Conservation (phyloP, 2,329 filamentous ascomycete genomes). For the Ophiocordyceps sinensis region DNA sequence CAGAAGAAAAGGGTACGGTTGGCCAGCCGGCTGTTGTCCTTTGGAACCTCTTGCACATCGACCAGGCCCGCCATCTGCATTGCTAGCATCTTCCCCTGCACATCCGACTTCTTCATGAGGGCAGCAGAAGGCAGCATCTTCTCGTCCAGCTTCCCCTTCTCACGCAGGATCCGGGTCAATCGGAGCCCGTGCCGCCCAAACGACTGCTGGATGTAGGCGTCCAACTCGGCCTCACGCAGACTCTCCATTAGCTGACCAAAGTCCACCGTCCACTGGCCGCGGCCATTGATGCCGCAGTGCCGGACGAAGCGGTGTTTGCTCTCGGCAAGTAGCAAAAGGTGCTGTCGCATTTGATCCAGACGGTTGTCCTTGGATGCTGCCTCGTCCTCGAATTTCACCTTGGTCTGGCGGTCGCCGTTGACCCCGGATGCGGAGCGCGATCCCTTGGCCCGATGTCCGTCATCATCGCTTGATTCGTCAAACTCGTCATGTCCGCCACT, state of each 20-base stretch:
- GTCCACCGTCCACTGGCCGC: constrained; percentile 71
- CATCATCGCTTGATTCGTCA: constrained; percentile 17
- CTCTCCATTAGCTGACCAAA: constrained; percentile 58
- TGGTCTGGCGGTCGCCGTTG: constrained; percentile 23
- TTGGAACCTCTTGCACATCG: constrained; percentile 87
- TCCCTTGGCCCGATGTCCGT: constrained; percentile 5
- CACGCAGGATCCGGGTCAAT: constrained; percentile 69
- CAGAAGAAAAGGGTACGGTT: constrained; percentile 81
- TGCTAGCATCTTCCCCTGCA: constrained; percentile 69
- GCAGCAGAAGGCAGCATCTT: constrained; percentile 70
- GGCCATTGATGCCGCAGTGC: constrained; percentile 46
- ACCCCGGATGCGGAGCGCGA: constrained; percentile 13
- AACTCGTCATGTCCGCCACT: constrained; percentile 20
- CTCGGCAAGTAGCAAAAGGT: constrained; percentile 58
- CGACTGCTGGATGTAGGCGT: constrained; percentile 63
- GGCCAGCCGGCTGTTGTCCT: constrained; percentile 68
- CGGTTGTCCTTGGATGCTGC: constrained; percentile 26
- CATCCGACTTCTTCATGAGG: constrained; percentile 71
- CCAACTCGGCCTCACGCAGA: constrained; percentile 64
- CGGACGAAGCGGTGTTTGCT: constrained; percentile 55
- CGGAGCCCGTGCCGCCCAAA: constrained; percentile 67
- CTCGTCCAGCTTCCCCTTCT: constrained; percentile 89
- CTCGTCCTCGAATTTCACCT: constrained; percentile 38
- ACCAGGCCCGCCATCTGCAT: constrained; percentile 80
- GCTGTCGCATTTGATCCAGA: constrained; percentile 50